A percentile compares a stretch with the other conserved stretches of the same genome.
These are phyloP conservation scores for Nephromyces sp. DNA, from an alignment of 169 alveolate species.

Conservation along the genomic window DNA sequence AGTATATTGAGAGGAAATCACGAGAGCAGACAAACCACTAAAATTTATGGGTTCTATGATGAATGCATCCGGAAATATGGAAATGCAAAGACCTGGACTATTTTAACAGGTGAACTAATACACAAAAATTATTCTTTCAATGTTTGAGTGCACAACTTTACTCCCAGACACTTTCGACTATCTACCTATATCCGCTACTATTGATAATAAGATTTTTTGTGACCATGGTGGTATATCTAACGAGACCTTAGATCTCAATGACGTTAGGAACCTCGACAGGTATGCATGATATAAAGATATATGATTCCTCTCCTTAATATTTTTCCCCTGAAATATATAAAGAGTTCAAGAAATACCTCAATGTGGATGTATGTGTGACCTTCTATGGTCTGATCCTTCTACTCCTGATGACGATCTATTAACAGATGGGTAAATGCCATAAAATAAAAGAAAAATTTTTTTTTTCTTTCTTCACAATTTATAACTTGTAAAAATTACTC, in stretches of 20 bases:
- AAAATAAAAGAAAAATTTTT: constrained; percentile 28
- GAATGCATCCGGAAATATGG: constrained; percentile 98
- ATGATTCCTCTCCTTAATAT: too few relatives aligned
- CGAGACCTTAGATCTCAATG: not conserved
- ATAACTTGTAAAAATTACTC: too few relatives aligned
- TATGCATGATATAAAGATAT: not conserved
- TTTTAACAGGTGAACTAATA: constrained; percentile 3
- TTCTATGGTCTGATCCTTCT: constrained; percentile 99
- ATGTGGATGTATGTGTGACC: constrained; percentile 98
- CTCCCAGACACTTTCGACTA: constrained; percentile 90
- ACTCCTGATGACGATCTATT: constrained; percentile 30
- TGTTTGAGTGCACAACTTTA: too few relatives aligned
- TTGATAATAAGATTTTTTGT: constrained; percentile 89
- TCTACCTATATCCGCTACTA: constrained; percentile 88
- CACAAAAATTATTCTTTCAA: too few relatives aligned
- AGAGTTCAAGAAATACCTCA: constrained; percentile 91
- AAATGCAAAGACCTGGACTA: constrained; percentile 34
- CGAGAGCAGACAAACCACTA: constrained; percentile 95
- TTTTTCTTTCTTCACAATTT: too few relatives aligned
- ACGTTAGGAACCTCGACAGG: not conserved
- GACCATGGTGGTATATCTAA: constrained; percentile 99
- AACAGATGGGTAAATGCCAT: not conserved
- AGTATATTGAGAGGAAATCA: constrained; percentile 93
- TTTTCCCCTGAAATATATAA: too few relatives aligned
- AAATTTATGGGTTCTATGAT: constrained; percentile 98